Percentiles rank a stretch among this genome's conserved stretches.
These are phyloP conservation scores for Penicillium sp. DNA, from an alignment of 2,329 filamentous ascomycete genomes.

Conservation along the genomic window DNA sequence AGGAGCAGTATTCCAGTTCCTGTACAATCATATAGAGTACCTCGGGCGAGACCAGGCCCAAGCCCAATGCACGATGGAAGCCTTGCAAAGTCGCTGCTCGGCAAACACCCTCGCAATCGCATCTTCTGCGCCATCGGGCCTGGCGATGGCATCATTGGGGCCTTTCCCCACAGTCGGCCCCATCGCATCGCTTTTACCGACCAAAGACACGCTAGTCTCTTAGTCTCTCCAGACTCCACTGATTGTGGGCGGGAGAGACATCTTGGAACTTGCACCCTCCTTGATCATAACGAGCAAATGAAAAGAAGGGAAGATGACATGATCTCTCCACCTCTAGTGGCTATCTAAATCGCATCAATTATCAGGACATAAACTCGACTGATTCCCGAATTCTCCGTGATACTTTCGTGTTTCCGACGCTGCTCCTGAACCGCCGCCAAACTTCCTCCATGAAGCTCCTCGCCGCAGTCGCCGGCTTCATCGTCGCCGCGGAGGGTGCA, in stretches of 20 bases:
- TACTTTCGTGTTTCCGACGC: neutral
- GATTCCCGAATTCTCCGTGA: neutral
- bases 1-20: too few relatives aligned
- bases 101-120: neutral
- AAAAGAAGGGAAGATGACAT: neutral
- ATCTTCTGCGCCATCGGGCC: neutral
- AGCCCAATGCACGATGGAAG: too few relatives aligned
- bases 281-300: neutral
- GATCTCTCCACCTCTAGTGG: neutral
- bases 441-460: slow-evolving; percentile 24
- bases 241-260: too few relatives aligned
- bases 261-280: neutral
- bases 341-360: neutral
- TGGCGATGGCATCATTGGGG: slow-evolving; percentile 18
- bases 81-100: neutral
- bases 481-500: slow-evolving; percentile 19
- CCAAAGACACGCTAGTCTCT: neutral
- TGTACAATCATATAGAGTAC: too few relatives aligned
- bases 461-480: slow-evolving; percentile 13
- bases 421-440: neutral
- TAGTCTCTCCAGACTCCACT: too few relatives aligned
- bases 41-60: too few relatives aligned
- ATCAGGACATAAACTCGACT: neutral
- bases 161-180: neutral
- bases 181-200: neutral